Evolutionary conservation across 805 yeast genomes (phyloP).

Genomic region (Barnettozyma wickerhamii): DNA sequence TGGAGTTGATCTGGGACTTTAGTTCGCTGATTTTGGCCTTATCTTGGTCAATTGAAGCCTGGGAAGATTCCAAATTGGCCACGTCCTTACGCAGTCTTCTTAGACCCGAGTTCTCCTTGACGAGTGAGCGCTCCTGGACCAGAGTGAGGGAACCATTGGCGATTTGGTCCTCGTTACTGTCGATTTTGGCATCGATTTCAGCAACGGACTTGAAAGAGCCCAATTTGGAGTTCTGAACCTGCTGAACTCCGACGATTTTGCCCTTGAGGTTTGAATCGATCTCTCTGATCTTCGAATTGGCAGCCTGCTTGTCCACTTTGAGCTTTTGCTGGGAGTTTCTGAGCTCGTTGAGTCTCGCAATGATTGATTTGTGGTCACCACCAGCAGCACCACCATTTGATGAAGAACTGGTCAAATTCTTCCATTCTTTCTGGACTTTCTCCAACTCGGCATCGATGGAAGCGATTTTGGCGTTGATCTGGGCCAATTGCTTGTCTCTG

Average conservation of each 20-base stretch:
- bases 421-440: constrained; percentile 44
- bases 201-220: constrained; percentile 55
- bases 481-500: constrained; percentile 43
- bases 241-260: constrained; percentile 69
- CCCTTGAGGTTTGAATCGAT: constrained; percentile 69
- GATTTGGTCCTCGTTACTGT: constrained; percentile 64
- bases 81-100: constrained; percentile 80
- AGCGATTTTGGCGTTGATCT: constrained; percentile 35
- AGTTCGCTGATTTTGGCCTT: constrained; percentile 70
- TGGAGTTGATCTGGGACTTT: constrained; percentile 34
- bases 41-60: constrained; percentile 74
- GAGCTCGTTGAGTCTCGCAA: constrained; percentile 41
- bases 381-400: constrained; percentile 3
- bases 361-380: constrained; percentile 29
- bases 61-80: constrained; percentile 65
- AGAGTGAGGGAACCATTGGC: constrained; percentile 77
- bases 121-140: constrained; percentile 83
- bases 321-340: constrained; percentile 43
- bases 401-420: constrained; percentile 27
- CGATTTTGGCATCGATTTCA: constrained; percentile 66
- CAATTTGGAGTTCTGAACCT: constrained; percentile 58
- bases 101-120: constrained; percentile 81
- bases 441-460: constrained; percentile 17
- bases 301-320: constrained; percentile 40
- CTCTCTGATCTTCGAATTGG: constrained; percentile 63